Percentiles rank a stretch among this genome's conserved stretches.
Evolutionary conservation across 192 early-diverging fungal species (phyloP).

Genomic region (Oehlia diaphana): DNA sequence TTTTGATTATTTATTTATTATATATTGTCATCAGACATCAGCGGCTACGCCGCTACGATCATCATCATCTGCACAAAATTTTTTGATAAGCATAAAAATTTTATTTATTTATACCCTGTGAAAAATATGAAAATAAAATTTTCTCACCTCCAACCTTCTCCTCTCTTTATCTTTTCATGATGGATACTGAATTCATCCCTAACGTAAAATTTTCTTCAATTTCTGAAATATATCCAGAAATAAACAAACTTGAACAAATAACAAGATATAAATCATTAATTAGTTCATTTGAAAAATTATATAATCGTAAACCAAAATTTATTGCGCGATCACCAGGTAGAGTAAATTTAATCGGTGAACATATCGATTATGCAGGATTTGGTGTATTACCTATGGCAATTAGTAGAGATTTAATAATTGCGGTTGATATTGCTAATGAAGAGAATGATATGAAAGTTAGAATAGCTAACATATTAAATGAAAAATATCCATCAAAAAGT

Average conservation of each 20-base stretch:
- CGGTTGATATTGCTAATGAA: slow-evolving; percentile 43
- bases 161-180: not conserved
- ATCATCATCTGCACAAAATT: no score
- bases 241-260: not conserved
- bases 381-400: slow-evolving; percentile 97
- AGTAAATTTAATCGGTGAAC: slow-evolving; percentile 97
- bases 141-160: not conserved
- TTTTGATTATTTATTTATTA: not conserved
- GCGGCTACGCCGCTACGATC: no score
- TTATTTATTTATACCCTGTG: no score
- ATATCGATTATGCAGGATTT: slow-evolving; percentile 94
- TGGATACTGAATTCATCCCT: not conserved
- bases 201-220: not conserved
- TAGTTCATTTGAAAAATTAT: slow-evolving; percentile 50
- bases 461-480: slow-evolving; percentile 53
- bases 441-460: slow-evolving; percentile 43
- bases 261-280: slow-evolving; percentile 56
- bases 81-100: no score
- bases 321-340: slow-evolving; percentile 88
- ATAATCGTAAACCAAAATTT: slow-evolving; percentile 69
- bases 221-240: slow-evolving; percentile 10
- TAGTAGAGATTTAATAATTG: slow-evolving; percentile 72
- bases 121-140: no score
- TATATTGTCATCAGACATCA: no score
- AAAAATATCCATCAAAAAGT: slow-evolving; percentile 51